Base-by-base conservation (phyloP, 2,329 filamentous ascomycete species). In the Didymella pomorum region DNA sequence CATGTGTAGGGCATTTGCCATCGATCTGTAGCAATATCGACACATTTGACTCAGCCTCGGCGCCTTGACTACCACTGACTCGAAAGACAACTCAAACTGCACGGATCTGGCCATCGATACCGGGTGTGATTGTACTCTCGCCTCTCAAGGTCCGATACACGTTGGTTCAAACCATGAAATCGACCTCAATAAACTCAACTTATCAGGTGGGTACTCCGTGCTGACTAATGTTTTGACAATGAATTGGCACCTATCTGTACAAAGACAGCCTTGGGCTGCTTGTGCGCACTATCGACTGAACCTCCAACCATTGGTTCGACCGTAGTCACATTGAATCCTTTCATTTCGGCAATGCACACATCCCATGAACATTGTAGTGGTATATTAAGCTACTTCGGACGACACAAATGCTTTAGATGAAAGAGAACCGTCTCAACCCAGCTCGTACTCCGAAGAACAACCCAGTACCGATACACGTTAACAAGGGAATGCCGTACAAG, bases 401-500 rank as follows among this genome's bases (percentile, higher is more conserved):
- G 35, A 39, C 18, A 39, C 3, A 41, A 18, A 41, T 26, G 21
- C 14, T 42, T 9, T 47, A 67, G n/a, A 60, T 52, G 26, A 67
- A 37, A 4, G 56, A 45, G 23, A 58, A 58, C 6, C 50, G 31
- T 33, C 66, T 68, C 62, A 71, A 53, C 14, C 69, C 70, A 43
- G 65, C 63, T 23, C 68, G 56, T 8, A 69, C 60, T 14, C 70
- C 71, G 64, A 63, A 72, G 42, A 68, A 72, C 2, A 72, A 21
- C 25, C 61, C 53, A 20, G 68, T 68, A 0, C 70, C 68, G 44
- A 76, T 41, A 46, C 70, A 71, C 9, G 66, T 61, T 45, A 75
- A n/a, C 6, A 75, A 12, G 14, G 73, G 73, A 21, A 74, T 58
- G 7, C 69, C 72, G 50, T 68, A 74, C 18, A 79, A 29, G 0